Evolutionary conservation across 768 basidiomycete species (phyloP).

Genomic region (Hortiboletus campestris): DNA sequence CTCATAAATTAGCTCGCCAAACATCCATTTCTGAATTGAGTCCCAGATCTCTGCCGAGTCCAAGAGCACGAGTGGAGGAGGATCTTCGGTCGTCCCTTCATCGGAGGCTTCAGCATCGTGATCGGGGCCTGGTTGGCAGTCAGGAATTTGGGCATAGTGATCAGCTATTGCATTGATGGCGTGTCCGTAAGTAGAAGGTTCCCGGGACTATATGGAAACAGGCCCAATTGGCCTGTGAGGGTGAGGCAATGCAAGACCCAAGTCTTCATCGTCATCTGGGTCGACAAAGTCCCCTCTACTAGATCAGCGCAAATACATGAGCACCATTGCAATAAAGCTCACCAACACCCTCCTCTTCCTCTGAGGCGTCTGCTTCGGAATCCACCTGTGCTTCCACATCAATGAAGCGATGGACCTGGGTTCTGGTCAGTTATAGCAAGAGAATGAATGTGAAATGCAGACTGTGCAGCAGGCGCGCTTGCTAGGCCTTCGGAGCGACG

Average conservation of each 20-base stretch:
- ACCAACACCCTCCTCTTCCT: neutral
- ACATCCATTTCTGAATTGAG: too few relatives aligned
- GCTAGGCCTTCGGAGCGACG: too few relatives aligned
- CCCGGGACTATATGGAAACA: too few relatives aligned
- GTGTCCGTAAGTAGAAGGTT: too few relatives aligned
- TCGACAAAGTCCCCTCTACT: neutral
- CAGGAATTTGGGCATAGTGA: neutral
- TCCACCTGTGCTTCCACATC: neutral
- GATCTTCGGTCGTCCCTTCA: neutral
- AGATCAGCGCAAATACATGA: neutral
- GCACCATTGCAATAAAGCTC: neutral
- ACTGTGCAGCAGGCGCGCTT: too few relatives aligned
- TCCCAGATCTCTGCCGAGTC: too few relatives aligned
- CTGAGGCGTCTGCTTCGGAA: neutral
- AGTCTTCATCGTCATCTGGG: neutral
- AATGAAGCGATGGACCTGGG: neutral
- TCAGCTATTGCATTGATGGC: neutral
- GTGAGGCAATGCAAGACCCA: too few relatives aligned
- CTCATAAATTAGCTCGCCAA: too few relatives aligned
- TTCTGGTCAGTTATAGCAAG: too few relatives aligned
- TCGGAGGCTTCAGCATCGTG: neutral
- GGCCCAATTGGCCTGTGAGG: too few relatives aligned
- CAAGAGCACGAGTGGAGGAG: neutral
- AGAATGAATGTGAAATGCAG: too few relatives aligned
- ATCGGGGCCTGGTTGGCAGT: too few relatives aligned